Conservation (phyloP, 2,329 filamentous ascomycete genomes). For the Exophiala alcalophila region DNA sequence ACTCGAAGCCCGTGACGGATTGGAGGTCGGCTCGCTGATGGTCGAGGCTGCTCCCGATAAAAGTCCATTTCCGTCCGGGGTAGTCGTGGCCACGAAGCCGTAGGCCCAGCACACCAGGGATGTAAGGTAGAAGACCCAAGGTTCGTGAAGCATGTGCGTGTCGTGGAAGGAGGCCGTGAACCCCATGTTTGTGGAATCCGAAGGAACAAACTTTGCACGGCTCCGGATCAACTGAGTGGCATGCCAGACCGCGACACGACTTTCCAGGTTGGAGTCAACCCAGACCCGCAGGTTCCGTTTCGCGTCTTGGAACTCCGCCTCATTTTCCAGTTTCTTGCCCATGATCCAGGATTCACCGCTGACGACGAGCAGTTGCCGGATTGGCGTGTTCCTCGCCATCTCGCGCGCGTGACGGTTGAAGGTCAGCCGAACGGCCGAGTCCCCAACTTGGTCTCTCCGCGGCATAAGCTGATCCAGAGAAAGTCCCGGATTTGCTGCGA, state of each 20-base stretch:
- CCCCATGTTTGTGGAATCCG: conserved; percentile 14
- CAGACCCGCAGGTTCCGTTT: conserved; percentile 34
- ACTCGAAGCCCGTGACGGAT: conserved; percentile 19
- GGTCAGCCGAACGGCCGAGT: conserved; percentile 17
- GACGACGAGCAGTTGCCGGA: conserved; percentile 36
- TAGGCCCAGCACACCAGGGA: conserved; percentile 38
- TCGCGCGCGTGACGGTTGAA: conserved; percentile 36
- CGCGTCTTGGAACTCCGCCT: conserved; percentile 34
- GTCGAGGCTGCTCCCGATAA: conserved; percentile 18
- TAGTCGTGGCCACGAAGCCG: conserved; percentile 27
- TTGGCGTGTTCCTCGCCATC: conserved; percentile 34
- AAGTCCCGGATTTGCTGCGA: conserved; percentile 16
- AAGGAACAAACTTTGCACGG: conserved; percentile 16
- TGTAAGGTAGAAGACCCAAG: conserved; percentile 37
- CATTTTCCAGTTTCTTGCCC: conserved; percentile 36
- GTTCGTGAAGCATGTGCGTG: conserved; percentile 35
- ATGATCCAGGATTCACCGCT: conserved; percentile 39
- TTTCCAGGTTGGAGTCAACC: conserved; percentile 31
- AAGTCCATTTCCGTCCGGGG: conserved; percentile 7
- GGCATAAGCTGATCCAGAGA: conserved; percentile 9
- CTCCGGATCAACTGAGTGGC: conserved; percentile 30
- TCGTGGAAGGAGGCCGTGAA: conserved; percentile 18
- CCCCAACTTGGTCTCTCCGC: conserved; percentile 8
- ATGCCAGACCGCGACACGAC: conserved; percentile 36
- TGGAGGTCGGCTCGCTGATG: conserved; percentile 20